Evolutionary conservation across 2,329 filamentous ascomycete genomes (phyloP).

Genomic region (Pezizomycotina sp.): DNA sequence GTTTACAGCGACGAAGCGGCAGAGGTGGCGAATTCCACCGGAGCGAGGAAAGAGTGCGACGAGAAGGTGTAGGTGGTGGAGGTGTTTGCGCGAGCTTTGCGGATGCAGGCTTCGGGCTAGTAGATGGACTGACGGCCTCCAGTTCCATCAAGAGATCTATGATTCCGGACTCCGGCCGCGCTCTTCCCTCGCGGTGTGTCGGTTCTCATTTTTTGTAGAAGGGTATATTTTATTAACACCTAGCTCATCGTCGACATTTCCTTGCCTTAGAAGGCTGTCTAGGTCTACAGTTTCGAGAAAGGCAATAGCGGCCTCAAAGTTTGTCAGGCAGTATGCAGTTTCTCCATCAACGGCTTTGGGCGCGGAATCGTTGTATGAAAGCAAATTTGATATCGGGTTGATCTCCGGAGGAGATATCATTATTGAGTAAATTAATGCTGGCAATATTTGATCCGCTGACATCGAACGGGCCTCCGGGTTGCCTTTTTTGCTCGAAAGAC

Average conservation of each 20-base stretch:
- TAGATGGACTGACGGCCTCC: neutral
- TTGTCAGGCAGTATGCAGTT: constrained; percentile 88
- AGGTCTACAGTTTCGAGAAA: constrained; percentile 93
- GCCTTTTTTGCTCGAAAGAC: too few species aligned
- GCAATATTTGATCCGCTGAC: constrained; percentile 95
- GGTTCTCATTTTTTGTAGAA: neutral
- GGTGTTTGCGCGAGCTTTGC: neutral
- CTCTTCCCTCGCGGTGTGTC: neutral
- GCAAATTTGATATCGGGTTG: constrained; percentile 82
- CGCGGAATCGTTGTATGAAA: constrained; percentile 67
- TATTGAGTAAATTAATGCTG: constrained; percentile 87
- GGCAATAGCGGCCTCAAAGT: constrained; percentile 82
- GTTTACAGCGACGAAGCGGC: constrained; percentile 35
- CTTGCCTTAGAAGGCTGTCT: constrained; percentile 37
- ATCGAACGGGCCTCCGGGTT: too few species aligned
- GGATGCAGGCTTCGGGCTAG: neutral
- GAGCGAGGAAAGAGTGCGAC: constrained; percentile 21
- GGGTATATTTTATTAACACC: neutral
- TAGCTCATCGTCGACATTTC: neutral
- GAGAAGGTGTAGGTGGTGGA: neutral
- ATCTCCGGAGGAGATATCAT: constrained; percentile 77
- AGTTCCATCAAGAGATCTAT: neutral
- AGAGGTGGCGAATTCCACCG: constrained; percentile 23
- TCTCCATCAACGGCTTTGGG: constrained; percentile 66
- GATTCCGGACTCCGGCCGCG: neutral